Percentiles rank a stretch among this genome's conserved stretches.
These are phyloP conservation scores for Oryza coarctata DNA, from an alignment of 176 grass and related monocot genomes.

Conservation along the genomic window DNA sequence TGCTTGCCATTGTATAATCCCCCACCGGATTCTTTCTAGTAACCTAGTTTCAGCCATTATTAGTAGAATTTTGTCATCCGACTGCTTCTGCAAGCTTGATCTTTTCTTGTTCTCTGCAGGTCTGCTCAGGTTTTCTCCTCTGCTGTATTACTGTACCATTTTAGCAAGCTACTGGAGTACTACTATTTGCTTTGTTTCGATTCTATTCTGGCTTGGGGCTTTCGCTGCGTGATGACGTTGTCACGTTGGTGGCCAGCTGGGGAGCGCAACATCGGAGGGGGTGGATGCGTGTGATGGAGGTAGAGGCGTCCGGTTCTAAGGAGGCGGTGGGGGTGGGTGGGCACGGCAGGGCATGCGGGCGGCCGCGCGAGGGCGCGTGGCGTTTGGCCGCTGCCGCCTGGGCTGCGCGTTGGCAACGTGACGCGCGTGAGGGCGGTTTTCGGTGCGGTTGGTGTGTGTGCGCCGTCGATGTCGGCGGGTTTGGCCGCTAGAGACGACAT, in stretches of 20 bases:
- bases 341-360: no score
- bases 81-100: neutral
- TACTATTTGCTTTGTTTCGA: neutral
- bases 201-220: neutral
- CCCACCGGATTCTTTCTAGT: constrained; percentile 24
- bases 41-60: neutral
- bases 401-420: neutral
- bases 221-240: no score
- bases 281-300: neutral
- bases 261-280: neutral
- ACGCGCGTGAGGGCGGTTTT: neutral
- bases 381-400: neutral
- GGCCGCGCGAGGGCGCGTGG: neutral
- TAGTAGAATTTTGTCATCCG: neutral
- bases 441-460: neutral
- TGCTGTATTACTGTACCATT: neutral
- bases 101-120: constrained; percentile 17
- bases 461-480: no score
- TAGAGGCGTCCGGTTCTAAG: neutral
- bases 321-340: no score
- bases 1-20: constrained; percentile 34
- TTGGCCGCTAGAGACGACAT: no score
- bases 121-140: neutral
- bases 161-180: neutral
- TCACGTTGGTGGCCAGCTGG: neutral